Evolutionary conservation across 73 alveolate species (phyloP).

Genomic region (Paraurostyla sp.): DNA sequence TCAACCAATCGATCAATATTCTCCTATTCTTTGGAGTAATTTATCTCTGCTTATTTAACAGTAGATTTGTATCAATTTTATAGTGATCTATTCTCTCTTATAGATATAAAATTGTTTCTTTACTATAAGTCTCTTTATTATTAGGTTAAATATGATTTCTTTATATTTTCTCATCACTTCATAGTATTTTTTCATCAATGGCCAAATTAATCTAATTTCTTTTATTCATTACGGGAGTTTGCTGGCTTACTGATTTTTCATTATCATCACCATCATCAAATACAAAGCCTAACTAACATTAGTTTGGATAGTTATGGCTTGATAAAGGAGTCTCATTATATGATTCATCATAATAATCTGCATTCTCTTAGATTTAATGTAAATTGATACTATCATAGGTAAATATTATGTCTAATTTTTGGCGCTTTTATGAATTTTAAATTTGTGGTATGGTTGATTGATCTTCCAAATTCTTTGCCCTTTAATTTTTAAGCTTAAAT

Average conservation of each 20-base stretch:
- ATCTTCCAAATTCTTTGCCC: too few species aligned
- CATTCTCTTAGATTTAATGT: neutral
- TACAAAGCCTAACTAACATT: conserved; percentile 8
- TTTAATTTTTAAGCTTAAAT: neutral
- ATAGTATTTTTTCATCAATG: too few species aligned
- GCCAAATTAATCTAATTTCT: too few species aligned
- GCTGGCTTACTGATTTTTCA: neutral
- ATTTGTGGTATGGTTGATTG: too few species aligned
- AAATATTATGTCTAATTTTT: neutral
- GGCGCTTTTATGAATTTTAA: conserved; percentile 4
- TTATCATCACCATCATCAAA: neutral
- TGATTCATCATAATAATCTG: neutral
- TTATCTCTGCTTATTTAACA: neutral
- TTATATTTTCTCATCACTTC: too few species aligned
- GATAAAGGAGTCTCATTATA: too few species aligned
- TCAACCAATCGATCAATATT: conserved; percentile 44
- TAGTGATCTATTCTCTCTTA: neutral
- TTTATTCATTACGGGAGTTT: too few species aligned
- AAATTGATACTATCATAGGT: neutral
- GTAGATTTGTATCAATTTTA: neutral
- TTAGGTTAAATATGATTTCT: neutral
- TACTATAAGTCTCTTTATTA: neutral
- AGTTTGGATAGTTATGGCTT: too few species aligned
- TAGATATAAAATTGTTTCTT: neutral
- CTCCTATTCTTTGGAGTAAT: conserved; percentile 21